Evolutionary conservation across 2,329 filamentous ascomycete genomes (phyloP).

Genomic region (Pseudocercospora pini-densiflorae): DNA sequence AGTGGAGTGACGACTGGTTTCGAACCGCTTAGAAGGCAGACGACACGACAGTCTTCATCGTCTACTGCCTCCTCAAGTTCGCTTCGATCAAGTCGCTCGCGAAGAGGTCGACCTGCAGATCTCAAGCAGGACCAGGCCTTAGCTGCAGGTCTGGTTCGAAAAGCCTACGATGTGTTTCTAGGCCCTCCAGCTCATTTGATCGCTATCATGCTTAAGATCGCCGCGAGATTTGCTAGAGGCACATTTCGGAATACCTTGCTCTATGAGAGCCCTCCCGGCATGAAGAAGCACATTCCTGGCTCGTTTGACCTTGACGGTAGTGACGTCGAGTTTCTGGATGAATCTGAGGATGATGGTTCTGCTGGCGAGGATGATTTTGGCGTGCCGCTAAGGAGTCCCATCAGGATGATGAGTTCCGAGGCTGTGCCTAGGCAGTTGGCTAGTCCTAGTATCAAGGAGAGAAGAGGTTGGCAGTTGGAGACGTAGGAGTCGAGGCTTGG

Average conservation of each 20-base stretch:
- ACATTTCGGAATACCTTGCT: conserved; percentile 36
- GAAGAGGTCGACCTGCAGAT: neutral
- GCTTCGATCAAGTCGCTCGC: conserved; percentile 18
- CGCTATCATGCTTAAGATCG: conserved; percentile 78
- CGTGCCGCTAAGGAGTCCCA: conserved; percentile 48
- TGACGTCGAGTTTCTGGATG: conserved; percentile 52
- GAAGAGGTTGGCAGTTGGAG: conserved; percentile 9
- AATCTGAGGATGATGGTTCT: conserved; percentile 37
- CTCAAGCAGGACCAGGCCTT: conserved; percentile 29
- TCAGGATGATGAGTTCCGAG: conserved; percentile 31
- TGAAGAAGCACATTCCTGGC: conserved; percentile 65
- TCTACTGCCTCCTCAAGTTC: conserved; percentile 31
- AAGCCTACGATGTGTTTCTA: conserved; percentile 76
- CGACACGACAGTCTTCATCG: conserved; percentile 46
- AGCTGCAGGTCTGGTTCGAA: conserved; percentile 65
- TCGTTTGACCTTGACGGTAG: conserved; percentile 58
- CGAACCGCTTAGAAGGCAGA: conserved; percentile 45
- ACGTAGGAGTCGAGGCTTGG: conserved; percentile 7
- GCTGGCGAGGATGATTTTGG: conserved; percentile 60
- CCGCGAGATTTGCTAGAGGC: conserved; percentile 69
- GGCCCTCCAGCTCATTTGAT: conserved; percentile 81
- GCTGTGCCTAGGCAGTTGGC: conserved; percentile 13
- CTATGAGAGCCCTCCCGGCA: conserved; percentile 35
- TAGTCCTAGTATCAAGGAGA: conserved; percentile 15
- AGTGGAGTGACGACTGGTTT: conserved; percentile 31